Percentiles rank a stretch among this genome's conserved stretches.
Evolutionary conservation across 805 yeast genomes (phyloP).

Genomic region (Candida caryicola): DNA sequence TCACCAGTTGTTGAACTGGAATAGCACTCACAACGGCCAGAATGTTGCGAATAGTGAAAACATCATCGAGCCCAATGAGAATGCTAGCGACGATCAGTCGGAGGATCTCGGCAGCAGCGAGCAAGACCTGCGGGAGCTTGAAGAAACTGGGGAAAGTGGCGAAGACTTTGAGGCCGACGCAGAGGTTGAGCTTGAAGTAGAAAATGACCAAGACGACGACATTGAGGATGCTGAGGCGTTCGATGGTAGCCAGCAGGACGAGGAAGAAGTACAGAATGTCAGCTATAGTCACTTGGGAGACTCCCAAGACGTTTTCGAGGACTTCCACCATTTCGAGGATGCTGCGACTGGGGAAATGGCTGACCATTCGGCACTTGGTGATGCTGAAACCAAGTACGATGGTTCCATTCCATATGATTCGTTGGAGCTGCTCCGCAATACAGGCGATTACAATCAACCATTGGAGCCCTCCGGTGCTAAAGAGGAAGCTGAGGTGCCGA

Average conservation of each 20-base stretch:
- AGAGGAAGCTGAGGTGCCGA: slow-evolving; percentile 2
- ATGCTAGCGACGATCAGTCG: slow-evolving; percentile 4
- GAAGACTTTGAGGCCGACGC: slow-evolving; percentile 4
- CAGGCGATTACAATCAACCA: no score
- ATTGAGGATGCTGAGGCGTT: no score
- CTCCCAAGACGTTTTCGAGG: no score
- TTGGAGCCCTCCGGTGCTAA: not conserved
- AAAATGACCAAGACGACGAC: not conserved
- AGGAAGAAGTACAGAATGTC: no score
- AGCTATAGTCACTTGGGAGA: no score
- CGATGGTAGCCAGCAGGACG: no score
- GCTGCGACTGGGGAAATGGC: no score
- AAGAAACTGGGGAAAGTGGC: not conserved
- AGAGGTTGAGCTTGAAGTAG: slow-evolving; percentile 4
- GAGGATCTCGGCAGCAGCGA: slow-evolving; percentile 7
- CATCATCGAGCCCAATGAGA: slow-evolving; percentile 2
- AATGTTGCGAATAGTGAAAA: not conserved
- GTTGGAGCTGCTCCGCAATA: no score
- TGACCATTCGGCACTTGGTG: no score
- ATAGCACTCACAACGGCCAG: not conserved
- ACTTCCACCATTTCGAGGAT: no score
- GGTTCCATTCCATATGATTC: no score
- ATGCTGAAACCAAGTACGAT: no score
- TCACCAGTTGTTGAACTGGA: not conserved
- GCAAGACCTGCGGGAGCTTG: slow-evolving; percentile 3